Base-by-base conservation (phyloP, 2,329 filamentous ascomycete genomes). In the Chrysoporthe austroafricana region DNA sequence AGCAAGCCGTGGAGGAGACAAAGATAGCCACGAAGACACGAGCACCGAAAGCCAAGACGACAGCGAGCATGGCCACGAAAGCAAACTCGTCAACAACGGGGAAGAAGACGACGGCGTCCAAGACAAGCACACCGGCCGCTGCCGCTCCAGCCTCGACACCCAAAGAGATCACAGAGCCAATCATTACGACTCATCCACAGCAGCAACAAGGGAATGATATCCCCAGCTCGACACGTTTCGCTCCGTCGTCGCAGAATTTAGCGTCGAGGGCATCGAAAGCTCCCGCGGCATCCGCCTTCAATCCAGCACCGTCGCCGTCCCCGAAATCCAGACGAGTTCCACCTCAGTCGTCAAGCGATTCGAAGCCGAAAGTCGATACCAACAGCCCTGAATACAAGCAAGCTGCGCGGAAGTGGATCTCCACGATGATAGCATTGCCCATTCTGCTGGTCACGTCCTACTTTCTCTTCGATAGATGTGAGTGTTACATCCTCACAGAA, bases 401-500 rank as follows among this genome's bases (percentile, higher is more conserved):
- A 48, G 80, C 82, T 42, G 79, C 80, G 65, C 74, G 82, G 67
- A 82, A 79, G 72, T 86, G 83, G 78, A 76, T 79, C 3, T 76
- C 77, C 32, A 69, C 80, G 8, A 83, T 88, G 71, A 80, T 87
- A 65, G 84, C 83, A 34, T 72, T 86, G 75, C 86, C 86, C 2
- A 81, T 88, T 43, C 72, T 87, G 4, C 69, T 87, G 16, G 85
- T 88, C 62, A 85, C 84, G 36, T 86, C 85, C 32, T 88, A 85
- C 70, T 81, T 80, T 63, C 73, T 88, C 2, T 87, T 84, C 74
- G 80, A 86, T 58, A 76, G 83, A 75, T 73, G 83, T 84, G 67
- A 77, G 83, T 80, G 21, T 14, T 6, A 13, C n/a, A 9, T 43
- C 11, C 7, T 14, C 3, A 1, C 43, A 18, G 59, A 16, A 14